A percentile compares a stretch with the other conserved stretches of the same genome.
Conservation (phyloP, 2,329 filamentous ascomycete genomes). For the Piedraia hortae region DNA sequence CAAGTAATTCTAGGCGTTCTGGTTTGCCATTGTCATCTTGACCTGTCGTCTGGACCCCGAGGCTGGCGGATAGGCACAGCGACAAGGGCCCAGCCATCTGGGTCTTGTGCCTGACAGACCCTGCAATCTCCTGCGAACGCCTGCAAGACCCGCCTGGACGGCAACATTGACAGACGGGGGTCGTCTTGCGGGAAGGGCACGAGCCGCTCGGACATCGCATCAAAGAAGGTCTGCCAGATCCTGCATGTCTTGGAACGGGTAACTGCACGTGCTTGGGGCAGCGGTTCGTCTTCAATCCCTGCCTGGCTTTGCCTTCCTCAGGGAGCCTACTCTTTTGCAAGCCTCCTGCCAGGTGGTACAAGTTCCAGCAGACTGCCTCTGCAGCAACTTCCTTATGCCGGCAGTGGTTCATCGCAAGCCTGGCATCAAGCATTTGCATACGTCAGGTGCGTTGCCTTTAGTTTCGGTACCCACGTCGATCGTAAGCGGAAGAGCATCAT, state of each 20-base stretch:
- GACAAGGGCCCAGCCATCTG: conserved; percentile 10
- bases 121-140: conserved; percentile 15
- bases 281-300: conserved; percentile 3
- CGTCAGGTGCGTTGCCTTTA: conserved; percentile 10
- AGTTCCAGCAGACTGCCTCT: conserved; percentile 10
- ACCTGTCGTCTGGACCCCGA: conserved; percentile 8
- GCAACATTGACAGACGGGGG: conserved; percentile 1
- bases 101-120: conserved; percentile 9
- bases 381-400: conserved; percentile 5
- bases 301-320: conserved; percentile 4
- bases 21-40: no score
- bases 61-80: conserved; percentile 9
- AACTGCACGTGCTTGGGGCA: conserved; percentile 8
- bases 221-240: conserved; percentile 8
- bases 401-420: conserved; percentile 7
- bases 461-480: conserved; percentile 2
- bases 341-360: conserved; percentile 10
- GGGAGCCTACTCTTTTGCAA: conserved; percentile 3
- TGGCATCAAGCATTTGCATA: conserved; percentile 11
- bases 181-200: conserved; percentile 3
- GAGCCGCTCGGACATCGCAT: conserved; percentile 7
- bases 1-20: no score
- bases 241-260: conserved; percentile 12
- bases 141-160: conserved; percentile 4
- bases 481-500: conserved; percentile 1